Conservation (phyloP, 306 rosid genomes). For the Lathyrus aphaca region DNA sequence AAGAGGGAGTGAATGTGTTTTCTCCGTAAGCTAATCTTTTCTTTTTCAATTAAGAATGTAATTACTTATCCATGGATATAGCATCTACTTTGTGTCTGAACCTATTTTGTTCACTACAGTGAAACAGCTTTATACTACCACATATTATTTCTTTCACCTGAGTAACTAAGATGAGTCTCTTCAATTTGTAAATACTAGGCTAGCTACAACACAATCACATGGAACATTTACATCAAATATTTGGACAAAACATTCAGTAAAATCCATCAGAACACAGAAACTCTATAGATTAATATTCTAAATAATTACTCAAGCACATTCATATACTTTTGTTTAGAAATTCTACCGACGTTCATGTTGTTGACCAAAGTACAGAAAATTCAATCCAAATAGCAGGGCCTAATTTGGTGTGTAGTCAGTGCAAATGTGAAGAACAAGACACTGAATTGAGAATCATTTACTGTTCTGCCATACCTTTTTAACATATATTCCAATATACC, state of each 20-base stretch:
- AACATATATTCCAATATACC: too few species aligned
- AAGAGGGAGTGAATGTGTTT: too few species aligned
- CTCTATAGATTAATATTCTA: background rate
- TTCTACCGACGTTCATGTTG: background rate
- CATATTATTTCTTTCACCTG: background rate
- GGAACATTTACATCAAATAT: constrained; percentile 9
- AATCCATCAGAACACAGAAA: background rate
- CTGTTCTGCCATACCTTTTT: too few species aligned
- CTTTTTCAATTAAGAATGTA: too few species aligned
- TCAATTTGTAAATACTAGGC: background rate
- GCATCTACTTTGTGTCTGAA: too few species aligned
- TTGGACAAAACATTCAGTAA: constrained; percentile 7
- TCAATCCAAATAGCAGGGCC: constrained; percentile 6
- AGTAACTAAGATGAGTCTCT: background rate
- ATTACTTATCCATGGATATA: too few species aligned
- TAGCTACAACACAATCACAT: background rate
- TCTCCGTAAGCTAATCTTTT: too few species aligned
- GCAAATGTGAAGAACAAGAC: constrained; percentile 6
- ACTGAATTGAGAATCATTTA: background rate
- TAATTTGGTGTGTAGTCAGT: constrained; percentile 16
- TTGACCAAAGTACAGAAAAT: constrained; percentile 19
- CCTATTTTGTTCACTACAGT: too few species aligned
- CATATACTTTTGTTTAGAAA: background rate
- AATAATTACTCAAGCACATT: background rate
- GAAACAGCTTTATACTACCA: background rate